Evolutionary conservation across 2,329 filamentous ascomycete genomes (phyloP).

Genomic region (Macroventuria anomochaeta): DNA sequence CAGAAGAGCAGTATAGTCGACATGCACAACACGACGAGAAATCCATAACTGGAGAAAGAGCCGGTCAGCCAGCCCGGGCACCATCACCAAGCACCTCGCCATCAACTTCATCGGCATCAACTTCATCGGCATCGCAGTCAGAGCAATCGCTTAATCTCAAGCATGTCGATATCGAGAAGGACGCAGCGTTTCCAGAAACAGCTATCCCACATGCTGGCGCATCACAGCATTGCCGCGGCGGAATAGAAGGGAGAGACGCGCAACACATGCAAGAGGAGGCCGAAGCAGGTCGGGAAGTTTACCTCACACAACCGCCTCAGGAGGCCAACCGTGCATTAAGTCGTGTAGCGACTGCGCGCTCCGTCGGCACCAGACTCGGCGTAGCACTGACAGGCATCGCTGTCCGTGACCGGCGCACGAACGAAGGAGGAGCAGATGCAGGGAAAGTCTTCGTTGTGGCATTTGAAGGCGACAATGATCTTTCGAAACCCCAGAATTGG

Average conservation of each 20-base stretch:
- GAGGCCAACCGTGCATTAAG: not conserved
- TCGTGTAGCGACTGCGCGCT: slow-evolving; percentile 34
- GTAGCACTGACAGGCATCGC: slow-evolving; percentile 47
- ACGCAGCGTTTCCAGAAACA: not conserved
- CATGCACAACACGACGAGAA: slow-evolving; percentile 11
- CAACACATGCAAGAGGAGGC: slow-evolving; percentile 1
- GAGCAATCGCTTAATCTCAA: not conserved
- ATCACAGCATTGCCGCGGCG: not conserved
- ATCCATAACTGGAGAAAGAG: not conserved
- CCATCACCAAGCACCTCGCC: not conserved
- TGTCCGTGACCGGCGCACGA: slow-evolving; percentile 43
- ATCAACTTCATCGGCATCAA: not conserved
- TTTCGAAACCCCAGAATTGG: slow-evolving; percentile 50
- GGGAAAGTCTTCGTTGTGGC: slow-evolving; percentile 50
- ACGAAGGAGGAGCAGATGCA: slow-evolving; percentile 39
- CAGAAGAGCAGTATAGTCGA: slow-evolving; percentile 14
- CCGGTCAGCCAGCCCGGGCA: not conserved
- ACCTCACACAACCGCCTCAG: not conserved
- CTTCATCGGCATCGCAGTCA: not conserved
- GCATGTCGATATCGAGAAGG: not conserved
- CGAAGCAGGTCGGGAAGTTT: not conserved
- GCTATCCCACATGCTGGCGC: not conserved
- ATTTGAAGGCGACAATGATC: slow-evolving; percentile 46
- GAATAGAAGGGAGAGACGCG: not conserved
- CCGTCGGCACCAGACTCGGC: slow-evolving; percentile 43